A percentile compares a stretch with the other conserved stretches of the same genome.
Conservation (phyloP, 148 eudicot genomes). For the Vaccinium vitisidaea region DNA sequence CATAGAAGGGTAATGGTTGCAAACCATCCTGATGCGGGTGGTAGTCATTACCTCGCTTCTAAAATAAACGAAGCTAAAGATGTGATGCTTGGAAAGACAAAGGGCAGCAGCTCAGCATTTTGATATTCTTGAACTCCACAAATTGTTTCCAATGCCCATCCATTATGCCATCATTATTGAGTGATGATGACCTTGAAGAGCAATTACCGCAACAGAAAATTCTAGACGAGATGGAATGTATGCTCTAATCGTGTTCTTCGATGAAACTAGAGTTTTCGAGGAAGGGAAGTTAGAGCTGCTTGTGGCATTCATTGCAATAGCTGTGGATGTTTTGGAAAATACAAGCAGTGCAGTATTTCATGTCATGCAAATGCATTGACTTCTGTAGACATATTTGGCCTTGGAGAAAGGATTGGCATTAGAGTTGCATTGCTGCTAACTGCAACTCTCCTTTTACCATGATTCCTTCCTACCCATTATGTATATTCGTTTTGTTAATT, state of each 20-base stretch:
- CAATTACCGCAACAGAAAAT: background rate
- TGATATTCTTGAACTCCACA: background rate
- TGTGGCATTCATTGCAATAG: background rate
- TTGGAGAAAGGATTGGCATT: background rate
- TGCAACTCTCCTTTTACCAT: background rate
- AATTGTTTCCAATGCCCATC: background rate
- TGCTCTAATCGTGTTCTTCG: background rate
- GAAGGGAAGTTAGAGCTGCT: background rate
- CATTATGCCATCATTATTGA: background rate
- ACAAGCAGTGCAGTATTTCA: background rate
- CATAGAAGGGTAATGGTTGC: conserved; percentile 55
- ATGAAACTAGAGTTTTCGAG: background rate
- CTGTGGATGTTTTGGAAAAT: background rate
- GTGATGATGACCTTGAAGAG: background rate
- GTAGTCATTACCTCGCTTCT: conserved; percentile 57
- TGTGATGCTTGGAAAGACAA: conserved; percentile 36
- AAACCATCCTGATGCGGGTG: conserved; percentile 57
- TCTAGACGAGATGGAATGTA: background rate
- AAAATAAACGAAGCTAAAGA: conserved; percentile 59
- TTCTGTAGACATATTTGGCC: background rate
- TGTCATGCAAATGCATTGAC: background rate
- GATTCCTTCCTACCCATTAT: background rate
- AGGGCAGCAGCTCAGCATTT: conserved; percentile 37
- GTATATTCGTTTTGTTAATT: background rate
- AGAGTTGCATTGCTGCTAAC: background rate